Evolutionary conservation across 805 yeast species (phyloP), one percentile per base, ranked within the genome.

Genomic region (Ogataea salicorniae): DNA sequence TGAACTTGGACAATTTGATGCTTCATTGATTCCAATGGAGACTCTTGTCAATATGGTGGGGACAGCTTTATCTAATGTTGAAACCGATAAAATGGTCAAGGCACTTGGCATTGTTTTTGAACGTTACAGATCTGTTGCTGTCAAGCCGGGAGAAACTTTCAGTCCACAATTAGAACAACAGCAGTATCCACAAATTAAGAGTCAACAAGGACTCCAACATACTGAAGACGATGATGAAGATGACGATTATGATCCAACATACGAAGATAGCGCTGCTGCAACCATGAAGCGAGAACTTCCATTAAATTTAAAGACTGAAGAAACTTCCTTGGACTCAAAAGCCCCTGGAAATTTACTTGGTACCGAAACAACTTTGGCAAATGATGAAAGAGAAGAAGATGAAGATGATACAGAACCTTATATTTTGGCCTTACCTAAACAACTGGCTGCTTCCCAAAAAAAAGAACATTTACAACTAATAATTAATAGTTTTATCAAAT

Each of bases 61-160:
- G 47, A 76, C 79, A 1, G 89, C 96, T 0, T 70, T 94, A 47
- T 69, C 74, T 16, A 75, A 75, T 39, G 77, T 79, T 0, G 76
- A 78, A 42, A 67, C 74, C 0, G 70, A 70, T 4, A 76, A 73
- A 49, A 70, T 92, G 23, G 71, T 79, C 15, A 77, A 80, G 46
- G 95, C 88, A 2, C 68, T 90, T 49, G 78, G 79, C n/a, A 80
- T 87, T 37, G 77, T 88, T 6, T 73, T 80, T 15, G 77, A 83
- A 11, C 73, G 97, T 51, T 87, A 84, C 36, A 55, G 48, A 34
- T 34, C 3, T 34, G n/a, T 15, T 34, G 36, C 17, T 34, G n/a
- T 34, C 17, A 34, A 15, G 17, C 17, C 17, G 1, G 36, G 17
- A 15, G 36, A n/a, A 26, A 9, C 31, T 26, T 34, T 14, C 11